These are phyloP conservation scores for Micractinium conductrix DNA, from an alignment of 139 green algal species.

Conservation along the genomic window DNA sequence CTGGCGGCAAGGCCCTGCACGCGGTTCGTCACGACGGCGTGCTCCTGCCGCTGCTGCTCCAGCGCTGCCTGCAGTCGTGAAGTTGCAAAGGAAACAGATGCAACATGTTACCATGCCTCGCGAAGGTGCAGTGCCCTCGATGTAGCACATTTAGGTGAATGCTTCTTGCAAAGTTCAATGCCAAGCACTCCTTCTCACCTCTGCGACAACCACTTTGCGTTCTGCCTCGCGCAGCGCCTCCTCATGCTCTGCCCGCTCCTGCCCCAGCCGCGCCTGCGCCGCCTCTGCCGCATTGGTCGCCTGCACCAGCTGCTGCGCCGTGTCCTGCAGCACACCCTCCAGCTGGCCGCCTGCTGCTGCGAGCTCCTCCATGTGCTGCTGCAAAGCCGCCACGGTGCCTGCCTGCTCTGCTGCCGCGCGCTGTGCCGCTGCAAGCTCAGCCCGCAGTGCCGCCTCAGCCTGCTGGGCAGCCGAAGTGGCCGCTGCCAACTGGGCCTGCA, in stretches of 20 bases:
- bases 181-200: background rate
- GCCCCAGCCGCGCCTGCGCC: background rate
- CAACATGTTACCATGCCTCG: background rate
- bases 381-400: slow-evolving; percentile 2
- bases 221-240: background rate
- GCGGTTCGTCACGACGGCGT: background rate
- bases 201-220: background rate
- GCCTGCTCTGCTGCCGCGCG: background rate
- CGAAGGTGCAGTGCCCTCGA: background rate
- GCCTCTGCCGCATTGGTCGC: background rate
- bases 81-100: background rate
- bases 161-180: background rate
- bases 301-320: background rate
- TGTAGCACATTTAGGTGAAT: background rate
- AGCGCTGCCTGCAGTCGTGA: background rate
- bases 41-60: background rate
- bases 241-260: background rate
- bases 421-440: background rate
- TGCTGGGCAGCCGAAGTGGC: background rate
- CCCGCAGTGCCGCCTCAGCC: slow-evolving; percentile 16
- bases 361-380: slow-evolving; percentile 12
- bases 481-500: slow-evolving; percentile 19
- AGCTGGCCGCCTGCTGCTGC: background rate
- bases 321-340: background rate
- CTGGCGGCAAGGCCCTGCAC: slow-evolving; percentile 1